Evolutionary conservation across 495 filamentous ascomycete genomes (phyloP), one percentile per base, ranked within the genome.

Genomic region (Astrothelium subdiscretum): DNA sequence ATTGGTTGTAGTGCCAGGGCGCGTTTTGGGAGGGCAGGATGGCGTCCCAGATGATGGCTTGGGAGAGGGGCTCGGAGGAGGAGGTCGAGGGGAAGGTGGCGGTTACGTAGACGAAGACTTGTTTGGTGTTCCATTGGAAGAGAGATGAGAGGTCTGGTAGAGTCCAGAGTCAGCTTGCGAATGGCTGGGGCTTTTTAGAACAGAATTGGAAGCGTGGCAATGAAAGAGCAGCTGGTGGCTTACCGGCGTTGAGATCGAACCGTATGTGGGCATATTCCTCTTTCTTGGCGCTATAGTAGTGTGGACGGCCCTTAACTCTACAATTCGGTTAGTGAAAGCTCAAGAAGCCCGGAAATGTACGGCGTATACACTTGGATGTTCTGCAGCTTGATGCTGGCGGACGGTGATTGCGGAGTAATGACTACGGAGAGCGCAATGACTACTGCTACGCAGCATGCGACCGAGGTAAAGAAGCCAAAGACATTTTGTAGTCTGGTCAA

Each of bases 81-180:
- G 72, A 71, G 62, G 73, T 68, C 26, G 84, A 80, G 58, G 91
- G 87, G 81, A 92, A 98, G 27, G 84, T 84, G 35, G 92, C 91
- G 58, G 88, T 89, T 57, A 98, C 84, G 81, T 94, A 98, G 74
- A 95, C 84, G 76, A 97, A 99, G 68, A 97, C 75, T 75, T 97
- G 91, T 75, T 99, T 99, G n/a, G 94, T 99, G 79, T 99, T 99
- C 95, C 95, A 99, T 75, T 88, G 95, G 85, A 96, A 97, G 69
- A 99, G 86, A 31, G 87, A 86, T 61, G 85, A 83, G 59, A 98
- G 82, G 76, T 98, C 92, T 84, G 52, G 2, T 22, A 48, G 29
- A 58, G 31, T 20, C 29, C 29, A 31, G 59, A 11, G 24, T 48
- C 63, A 27, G 42, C 61, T 38, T 59, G 58, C 52, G 59, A 22